Base-by-base conservation (phyloP, 192 early-diverging fungal species). In the Rhizophlyctis rosea region DNA sequence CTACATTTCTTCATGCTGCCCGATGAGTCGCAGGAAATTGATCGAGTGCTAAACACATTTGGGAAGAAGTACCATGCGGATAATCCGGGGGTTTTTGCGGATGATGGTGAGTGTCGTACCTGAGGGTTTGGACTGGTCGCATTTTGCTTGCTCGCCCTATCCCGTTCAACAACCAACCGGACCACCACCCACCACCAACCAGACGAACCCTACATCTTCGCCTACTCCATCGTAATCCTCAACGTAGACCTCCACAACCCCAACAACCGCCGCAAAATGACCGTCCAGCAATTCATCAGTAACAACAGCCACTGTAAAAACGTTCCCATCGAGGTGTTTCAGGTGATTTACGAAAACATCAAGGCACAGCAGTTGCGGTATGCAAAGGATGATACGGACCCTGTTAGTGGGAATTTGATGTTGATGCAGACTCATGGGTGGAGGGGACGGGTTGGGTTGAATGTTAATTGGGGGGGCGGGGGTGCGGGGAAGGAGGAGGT, bases 231-330 rank as follows among this genome's bases (percentile, higher is more conserved):
- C 14, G 75, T 93, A 54, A 75, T 93, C 57, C 81, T 93, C 48
- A 90, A 93, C 68, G 90, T 90, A 1, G 91, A 93, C 67, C 88
- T 90, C 7, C 90, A 92, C 72, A 93, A 93, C 65, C 87, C 88
- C 36, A 84, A 92, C 23, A 44, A 7, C 39, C 79, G 79, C 35
- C 81, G 84, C 39, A 91, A 92, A 68, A 93, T 93, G 84, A 83
- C 76, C n/a, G 90, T 88, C 73, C 77, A 84, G 5, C 86, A 88
- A 57, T 93, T 91, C 62, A 81, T 91, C 35, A 72, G 73, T 58
- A 85, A 83, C 36, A 83, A 81, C 57, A 73, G 78, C 33, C 86
- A 80, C 7, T 79, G 79, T 44, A 78, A 76, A 55, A 77, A 74
- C 34, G 80, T 88, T 52, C 83, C 86, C 23, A 69, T 76, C 32